Evolutionary conservation across 1,284 basidiomycete genomes (phyloP).

Genomic region (Cryptococcus sp.): DNA sequence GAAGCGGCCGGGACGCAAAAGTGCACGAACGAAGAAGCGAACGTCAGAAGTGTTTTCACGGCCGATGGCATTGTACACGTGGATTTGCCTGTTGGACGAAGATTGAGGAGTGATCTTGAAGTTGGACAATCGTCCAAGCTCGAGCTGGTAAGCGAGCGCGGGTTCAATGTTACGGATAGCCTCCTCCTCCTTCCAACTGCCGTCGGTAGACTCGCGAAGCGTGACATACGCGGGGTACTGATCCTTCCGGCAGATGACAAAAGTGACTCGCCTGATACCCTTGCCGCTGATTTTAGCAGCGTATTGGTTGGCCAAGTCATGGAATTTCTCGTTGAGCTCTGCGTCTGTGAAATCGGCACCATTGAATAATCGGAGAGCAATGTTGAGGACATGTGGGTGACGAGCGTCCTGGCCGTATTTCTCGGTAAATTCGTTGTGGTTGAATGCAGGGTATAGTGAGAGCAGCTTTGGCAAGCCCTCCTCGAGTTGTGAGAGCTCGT

Average conservation of each 20-base stretch:
- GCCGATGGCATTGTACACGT: conserved; percentile 94
- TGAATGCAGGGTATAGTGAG: conserved; percentile 63
- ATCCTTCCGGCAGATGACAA: conserved; percentile 86
- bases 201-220: conserved; percentile 66
- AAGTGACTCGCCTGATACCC: conserved; percentile 88
- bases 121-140: conserved; percentile 92
- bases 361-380: conserved; percentile 83
- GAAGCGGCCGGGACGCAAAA: conserved; percentile 92
- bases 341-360: conserved; percentile 73
- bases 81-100: conserved; percentile 91
- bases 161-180: conserved; percentile 98
- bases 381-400: conserved; percentile 88
- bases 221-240: conserved; percentile 96
- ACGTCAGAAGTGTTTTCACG: conserved; percentile 94
- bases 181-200: conserved; percentile 88
- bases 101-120: conserved; percentile 94
- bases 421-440: conserved; percentile 67
- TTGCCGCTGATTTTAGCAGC: conserved; percentile 65
- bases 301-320: conserved; percentile 72
- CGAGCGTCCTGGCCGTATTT: conserved; percentile 72
- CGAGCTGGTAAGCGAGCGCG: conserved; percentile 96
- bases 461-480: conserved; percentile 72
- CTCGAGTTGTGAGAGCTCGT: conserved; percentile 68
- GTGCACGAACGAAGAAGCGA: conserved; percentile 95
- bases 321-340: conserved; percentile 74